Evolutionary conservation across 2,329 filamentous ascomycete species (phyloP), one percentile per base, ranked within the genome.

Genomic region (Claviceps fusiformis): DNA sequence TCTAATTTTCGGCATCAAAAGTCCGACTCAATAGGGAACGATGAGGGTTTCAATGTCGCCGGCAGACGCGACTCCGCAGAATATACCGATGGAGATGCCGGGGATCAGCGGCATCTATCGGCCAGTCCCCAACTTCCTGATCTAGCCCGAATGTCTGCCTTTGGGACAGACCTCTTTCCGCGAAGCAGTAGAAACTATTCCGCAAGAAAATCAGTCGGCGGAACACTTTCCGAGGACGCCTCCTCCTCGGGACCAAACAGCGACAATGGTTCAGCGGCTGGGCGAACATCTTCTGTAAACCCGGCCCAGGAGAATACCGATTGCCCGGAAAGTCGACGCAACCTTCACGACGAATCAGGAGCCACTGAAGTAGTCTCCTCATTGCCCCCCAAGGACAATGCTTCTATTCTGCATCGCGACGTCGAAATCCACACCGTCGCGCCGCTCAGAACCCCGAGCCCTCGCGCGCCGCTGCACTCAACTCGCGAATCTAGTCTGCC

Each of bases 51-150:
- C 47, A 33, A 44, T 31, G 48, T 29, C 8, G 43, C 43, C 7
- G 31, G 43, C 8, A 31, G 3, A 4, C 24, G 35, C 41, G 37
- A 54, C 5, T 9, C 19, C 13, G 4, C 33, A 9, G 19, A 29
- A 27, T n/a, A 35, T 35, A 39, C 29, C 43, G 53, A 37, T 13
- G 46, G 46, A 24, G 15, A 50, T 19, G 54, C 15, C 5, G 45
- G 48, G n/a, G 13, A 50, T 44, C 59, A 62, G 8, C 55, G 60
- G 3, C 62, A 61, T 8, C 68, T 70, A 44, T 81, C 79, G 1
- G 71, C 71, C 1, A 82, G 80, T 58, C 81, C 80, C 0, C 75
- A 78, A 58, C 70, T 85, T 19, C 82, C 81, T 10, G 73, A 80
- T 57, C 62, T 85, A 3, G 71, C 73, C 13, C 78, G 81, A 31